Evolutionary conservation across 192 early-diverging fungal genomes (phyloP), one percentile per base, ranked within the genome.

Genomic region (Ramicandelaber brevisporus): DNA sequence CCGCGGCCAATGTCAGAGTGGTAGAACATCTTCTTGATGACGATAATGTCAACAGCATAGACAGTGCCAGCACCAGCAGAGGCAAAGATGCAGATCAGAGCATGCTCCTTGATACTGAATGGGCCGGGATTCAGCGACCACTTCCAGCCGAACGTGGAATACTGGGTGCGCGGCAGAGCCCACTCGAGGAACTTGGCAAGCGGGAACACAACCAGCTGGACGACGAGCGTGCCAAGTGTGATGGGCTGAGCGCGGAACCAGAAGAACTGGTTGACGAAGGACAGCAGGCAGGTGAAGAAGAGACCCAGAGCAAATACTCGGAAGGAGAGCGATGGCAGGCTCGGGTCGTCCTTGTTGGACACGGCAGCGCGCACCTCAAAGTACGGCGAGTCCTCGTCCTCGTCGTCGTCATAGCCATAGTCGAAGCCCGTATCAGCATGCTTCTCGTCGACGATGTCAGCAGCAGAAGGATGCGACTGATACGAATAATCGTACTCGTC

Each of bases 71-170:
- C 74, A 6, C 66, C 70, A 11, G 69, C 54, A 30, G 67, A 70
- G 36, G 70, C 69, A 61, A 82, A 69, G 31, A 86, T 57, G 26
- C 65, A 68, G 26, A 85, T 73, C 19, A 92, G 53, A 4, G 73
- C 81, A 41, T 86, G 78, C 33, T 85, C 86, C 40, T 93, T 93
- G 34, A 83, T 66, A 25, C 56, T 68, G 48, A 87, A 89, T 7
- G 68, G 78, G 5, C 84, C 84, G 1, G 77, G 70, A 37, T 89
- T 89, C 44, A 57, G 45, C 8, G 50, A 28, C 55, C 55, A 57
- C n/a, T 28, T 37, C 21, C 73, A 58, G 2, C 64, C 53, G 35
- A 65, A 68, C 6, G 43, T 6, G 14, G 31, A 37, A 42, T 65
- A 53, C 14, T 36, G 48, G 14, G 44, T 42, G 7, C 46, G 51